phyloP scores from a whole-genome alignment of 441 rosid species.

The Populus hybrid region DNA sequence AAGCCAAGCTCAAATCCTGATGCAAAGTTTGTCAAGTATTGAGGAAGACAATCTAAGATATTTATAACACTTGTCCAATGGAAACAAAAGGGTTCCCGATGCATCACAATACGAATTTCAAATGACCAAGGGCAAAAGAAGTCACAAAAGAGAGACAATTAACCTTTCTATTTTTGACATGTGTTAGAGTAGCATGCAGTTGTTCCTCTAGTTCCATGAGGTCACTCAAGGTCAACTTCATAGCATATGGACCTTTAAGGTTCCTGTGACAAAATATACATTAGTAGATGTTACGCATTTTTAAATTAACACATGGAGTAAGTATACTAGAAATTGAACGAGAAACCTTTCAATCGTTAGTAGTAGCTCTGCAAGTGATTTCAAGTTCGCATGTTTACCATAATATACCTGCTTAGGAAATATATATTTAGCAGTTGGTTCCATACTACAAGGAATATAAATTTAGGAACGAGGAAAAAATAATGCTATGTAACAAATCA shows the following conservation, averaged over 20 bases:
- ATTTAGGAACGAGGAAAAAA: neutral
- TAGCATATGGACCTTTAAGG: constrained; percentile 30
- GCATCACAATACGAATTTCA: neutral
- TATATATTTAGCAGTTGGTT: neutral
- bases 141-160: neutral
- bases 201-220: constrained; percentile 40
- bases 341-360: constrained; percentile 33
- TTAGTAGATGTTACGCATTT: neutral
- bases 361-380: constrained; percentile 27
- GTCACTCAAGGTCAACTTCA: constrained; percentile 27
- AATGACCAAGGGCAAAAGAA: no score
- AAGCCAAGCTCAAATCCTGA: no score
- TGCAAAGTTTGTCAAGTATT: no score
- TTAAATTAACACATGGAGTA: neutral
- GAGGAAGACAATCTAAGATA: no score
- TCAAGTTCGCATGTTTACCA: constrained; percentile 9
- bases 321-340: neutral
- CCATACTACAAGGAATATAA: neutral
- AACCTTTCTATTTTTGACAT: constrained; percentile 45
- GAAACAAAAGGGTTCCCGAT: neutral
- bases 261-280: constrained; percentile 21
- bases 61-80: no score
- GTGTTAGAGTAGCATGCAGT: constrained; percentile 25
- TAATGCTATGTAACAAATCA: neutral
- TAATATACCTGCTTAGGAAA: constrained; percentile 18